Conservation (phyloP, 495 filamentous ascomycete species). For the Xylaria curta region DNA sequence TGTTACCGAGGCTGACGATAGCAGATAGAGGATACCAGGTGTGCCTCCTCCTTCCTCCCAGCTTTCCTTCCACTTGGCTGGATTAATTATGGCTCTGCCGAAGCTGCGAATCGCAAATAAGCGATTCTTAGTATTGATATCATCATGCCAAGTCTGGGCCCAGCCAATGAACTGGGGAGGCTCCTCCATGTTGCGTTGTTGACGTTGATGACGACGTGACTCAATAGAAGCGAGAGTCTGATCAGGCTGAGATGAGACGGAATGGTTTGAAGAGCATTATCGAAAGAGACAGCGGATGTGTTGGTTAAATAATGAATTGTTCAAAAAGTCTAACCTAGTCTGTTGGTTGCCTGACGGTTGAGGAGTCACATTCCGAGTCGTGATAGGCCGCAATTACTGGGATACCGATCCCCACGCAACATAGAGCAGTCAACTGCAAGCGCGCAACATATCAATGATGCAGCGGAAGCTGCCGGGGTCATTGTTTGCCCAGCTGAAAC, state of each 20-base stretch:
- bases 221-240: not conserved
- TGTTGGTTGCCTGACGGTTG: not conserved
- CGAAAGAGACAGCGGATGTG: not conserved
- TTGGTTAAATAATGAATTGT: not conserved
- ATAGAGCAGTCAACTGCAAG: not conserved
- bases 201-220: not conserved
- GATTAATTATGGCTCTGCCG: conserved; percentile 28
- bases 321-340: not conserved
- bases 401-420: not conserved
- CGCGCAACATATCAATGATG: not conserved
- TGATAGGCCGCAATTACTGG: not conserved
- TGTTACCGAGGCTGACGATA: conserved; percentile 30
- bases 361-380: conserved; percentile 10
- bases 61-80: conserved; percentile 25
- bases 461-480: not conserved
- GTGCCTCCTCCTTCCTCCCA: conserved; percentile 31
- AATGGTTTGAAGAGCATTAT: not conserved
- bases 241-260: not conserved
- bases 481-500: not conserved
- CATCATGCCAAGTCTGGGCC: conserved; percentile 20
- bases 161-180: conserved; percentile 21
- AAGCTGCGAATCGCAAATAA: conserved; percentile 29
- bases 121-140: conserved; percentile 16
- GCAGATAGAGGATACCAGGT: conserved; percentile 29
- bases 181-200: conserved; percentile 17